Evolutionary conservation across 768 basidiomycete species (phyloP).

Genomic region (Dictyophora rubrovolvata): DNA sequence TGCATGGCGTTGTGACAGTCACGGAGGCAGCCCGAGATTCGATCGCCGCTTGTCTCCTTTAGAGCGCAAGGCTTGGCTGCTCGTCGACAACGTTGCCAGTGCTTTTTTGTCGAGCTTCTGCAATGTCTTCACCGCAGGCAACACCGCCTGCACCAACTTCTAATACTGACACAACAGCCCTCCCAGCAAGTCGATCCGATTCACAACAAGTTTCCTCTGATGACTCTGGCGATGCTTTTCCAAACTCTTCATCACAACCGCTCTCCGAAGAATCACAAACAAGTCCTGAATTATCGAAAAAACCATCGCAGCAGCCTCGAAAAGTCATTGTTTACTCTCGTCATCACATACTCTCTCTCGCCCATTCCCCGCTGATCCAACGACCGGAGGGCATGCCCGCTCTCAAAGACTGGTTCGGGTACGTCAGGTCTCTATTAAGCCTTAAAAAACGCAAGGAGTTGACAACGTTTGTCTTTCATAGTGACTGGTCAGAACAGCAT

Average conservation of each 20-base stretch:
- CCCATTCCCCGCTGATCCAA: constrained; percentile 66
- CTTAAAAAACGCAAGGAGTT: constrained; percentile 8
- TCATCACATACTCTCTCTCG: constrained; percentile 53
- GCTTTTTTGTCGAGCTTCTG: not conserved
- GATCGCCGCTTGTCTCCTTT: constrained; percentile 6
- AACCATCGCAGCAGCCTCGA: constrained; percentile 21
- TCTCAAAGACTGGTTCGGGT: constrained; percentile 88
- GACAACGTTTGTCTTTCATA: constrained; percentile 10
- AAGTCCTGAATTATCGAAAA: constrained; percentile 22
- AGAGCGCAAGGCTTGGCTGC: not conserved
- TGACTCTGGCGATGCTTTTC: constrained; percentile 22
- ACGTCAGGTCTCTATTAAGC: constrained; percentile 26
- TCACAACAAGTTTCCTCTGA: constrained; percentile 17
- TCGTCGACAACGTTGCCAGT: constrained; percentile 4
- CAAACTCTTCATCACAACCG: constrained; percentile 23
- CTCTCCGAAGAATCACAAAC: constrained; percentile 15
- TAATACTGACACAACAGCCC: constrained; percentile 26
- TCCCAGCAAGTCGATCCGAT: constrained; percentile 7
- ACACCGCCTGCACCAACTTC: constrained; percentile 4
- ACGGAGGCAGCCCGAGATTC: not conserved
- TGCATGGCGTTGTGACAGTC: not conserved
- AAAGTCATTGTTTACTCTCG: constrained; percentile 62
- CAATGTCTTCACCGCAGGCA: constrained; percentile 7
- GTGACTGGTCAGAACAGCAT: constrained; percentile 51
- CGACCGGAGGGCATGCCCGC: constrained; percentile 68